phyloP scores from a whole-genome alignment of 441 rosid genomes.

The Pelargonium fulgidum region DNA sequence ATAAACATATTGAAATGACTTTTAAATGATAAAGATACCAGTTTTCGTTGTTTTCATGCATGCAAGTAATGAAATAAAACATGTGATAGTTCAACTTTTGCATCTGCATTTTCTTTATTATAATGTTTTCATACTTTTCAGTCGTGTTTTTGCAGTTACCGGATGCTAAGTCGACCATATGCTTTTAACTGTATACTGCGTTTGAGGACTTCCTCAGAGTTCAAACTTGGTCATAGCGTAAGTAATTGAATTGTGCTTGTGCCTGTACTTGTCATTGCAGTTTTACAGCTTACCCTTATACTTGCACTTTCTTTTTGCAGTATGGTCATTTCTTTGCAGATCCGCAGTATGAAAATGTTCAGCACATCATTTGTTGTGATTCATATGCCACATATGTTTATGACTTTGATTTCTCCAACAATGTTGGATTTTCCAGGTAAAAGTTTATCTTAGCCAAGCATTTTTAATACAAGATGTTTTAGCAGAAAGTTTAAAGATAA shows the following conservation, averaged over 20 bases:
- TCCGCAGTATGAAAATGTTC: slow-evolving; percentile 97
- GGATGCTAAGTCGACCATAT: slow-evolving; percentile 88
- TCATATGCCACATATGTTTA: slow-evolving; percentile 92
- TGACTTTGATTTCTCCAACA: slow-evolving; percentile 80
- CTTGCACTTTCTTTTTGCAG: slow-evolving; percentile 42
- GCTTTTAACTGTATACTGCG: slow-evolving; percentile 87
- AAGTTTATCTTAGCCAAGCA: background rate
- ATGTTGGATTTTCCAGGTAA: slow-evolving; percentile 82
- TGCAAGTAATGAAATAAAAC: too few relatives aligned
- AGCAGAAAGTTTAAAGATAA: too few relatives aligned
- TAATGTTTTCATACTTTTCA: slow-evolving; percentile 6
- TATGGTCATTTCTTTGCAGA: slow-evolving; percentile 97
- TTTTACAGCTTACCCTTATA: background rate
- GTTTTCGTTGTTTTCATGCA: background rate
- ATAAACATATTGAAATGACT: background rate
- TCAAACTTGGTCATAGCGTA: slow-evolving; percentile 82
- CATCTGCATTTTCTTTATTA: background rate
- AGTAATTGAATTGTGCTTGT: slow-evolving; percentile 24
- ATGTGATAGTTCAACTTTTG: slow-evolving; percentile 1
- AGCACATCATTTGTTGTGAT: slow-evolving; percentile 95
- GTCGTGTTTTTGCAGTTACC: slow-evolving; percentile 46
- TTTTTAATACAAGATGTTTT: too few relatives aligned
- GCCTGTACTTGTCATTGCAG: slow-evolving; percentile 6
- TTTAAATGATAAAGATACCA: background rate
- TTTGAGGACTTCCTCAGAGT: slow-evolving; percentile 89